Evolutionary conservation across 1,139 yeast genomes (phyloP).

Genomic region (Nematodospora anomalae): DNA sequence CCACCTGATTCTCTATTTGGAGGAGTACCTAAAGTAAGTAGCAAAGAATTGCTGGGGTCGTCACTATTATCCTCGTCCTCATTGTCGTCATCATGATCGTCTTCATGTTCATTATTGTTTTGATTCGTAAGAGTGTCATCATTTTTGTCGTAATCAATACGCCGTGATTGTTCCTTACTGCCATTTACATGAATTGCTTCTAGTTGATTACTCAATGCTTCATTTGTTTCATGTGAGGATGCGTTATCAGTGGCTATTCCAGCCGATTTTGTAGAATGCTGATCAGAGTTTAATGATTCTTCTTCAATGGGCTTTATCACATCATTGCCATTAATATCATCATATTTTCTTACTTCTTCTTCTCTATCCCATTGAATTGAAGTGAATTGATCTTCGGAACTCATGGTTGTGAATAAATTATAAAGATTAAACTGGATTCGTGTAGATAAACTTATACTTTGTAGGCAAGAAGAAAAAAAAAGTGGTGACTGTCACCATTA

Average conservation of each 20-base stretch:
- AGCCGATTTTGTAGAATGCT: constrained; percentile 4
- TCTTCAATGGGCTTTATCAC: constrained; percentile 7
- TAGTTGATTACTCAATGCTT: constrained; percentile 4
- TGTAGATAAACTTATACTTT: no score
- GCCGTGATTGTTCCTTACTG: neutral
- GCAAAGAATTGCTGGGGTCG: constrained; percentile 18
- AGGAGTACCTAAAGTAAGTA: constrained; percentile 9
- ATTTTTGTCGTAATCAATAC: neutral
- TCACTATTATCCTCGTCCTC: constrained; percentile 5
- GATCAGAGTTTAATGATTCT: constrained; percentile 5
- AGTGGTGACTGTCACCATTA: neutral
- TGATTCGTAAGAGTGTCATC: no score
- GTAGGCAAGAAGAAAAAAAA: neutral
- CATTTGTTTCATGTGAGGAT: constrained; percentile 3
- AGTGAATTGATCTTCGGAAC: constrained; percentile 52
- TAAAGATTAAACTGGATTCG: no score
- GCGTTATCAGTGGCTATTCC: constrained; percentile 1
- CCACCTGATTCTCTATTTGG: neutral
- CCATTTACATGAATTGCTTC: constrained; percentile 3
- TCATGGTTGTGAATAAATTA: constrained; percentile 24
- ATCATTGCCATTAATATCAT: constrained; percentile 4
- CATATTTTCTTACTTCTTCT: constrained; percentile 24
- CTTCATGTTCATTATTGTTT: neutral
- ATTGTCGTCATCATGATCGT: constrained; percentile 7
- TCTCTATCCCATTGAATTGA: constrained; percentile 61